Percentiles rank a stretch among this genome's conserved stretches.
Conservation (phyloP, 176 grass and related monocot genomes). For the Cenchrus purpureus region DNA sequence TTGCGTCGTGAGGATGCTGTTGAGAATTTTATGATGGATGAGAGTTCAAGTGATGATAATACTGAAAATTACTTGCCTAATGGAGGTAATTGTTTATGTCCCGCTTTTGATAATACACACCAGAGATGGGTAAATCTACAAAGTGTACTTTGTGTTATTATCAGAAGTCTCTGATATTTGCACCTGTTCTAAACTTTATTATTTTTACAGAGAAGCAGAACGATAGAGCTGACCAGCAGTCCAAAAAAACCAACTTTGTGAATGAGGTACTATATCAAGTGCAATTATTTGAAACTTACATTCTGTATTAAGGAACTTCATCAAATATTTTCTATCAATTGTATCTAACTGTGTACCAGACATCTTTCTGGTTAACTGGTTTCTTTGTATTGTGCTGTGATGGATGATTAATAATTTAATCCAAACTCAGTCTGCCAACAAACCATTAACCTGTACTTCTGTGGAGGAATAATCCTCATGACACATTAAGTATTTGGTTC, state of each 20-base stretch:
- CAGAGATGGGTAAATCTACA: background rate
- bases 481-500: conserved; percentile 9
- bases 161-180: conserved; percentile 29
- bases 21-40: conserved; percentile 85
- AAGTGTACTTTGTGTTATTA: background rate
- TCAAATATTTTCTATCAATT: conserved; percentile 25
- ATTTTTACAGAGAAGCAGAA: conserved; percentile 75
- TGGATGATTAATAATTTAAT: conserved; percentile 6
- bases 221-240: conserved; percentile 54
- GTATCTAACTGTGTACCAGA: conserved; percentile 4
- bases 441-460: conserved; percentile 25
- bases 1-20: conserved; percentile 65
- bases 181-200: conserved; percentile 11
- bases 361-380: conserved; percentile 32
- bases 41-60: conserved; percentile 93
- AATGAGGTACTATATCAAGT: conserved; percentile 62
- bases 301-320: conserved; percentile 2
- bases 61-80: conserved; percentile 61
- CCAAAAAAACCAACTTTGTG: conserved; percentile 59
- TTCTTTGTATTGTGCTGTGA: conserved; percentile 8
- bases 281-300: conserved; percentile 11
- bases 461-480: conserved; percentile 8
- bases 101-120: background rate
- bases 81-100: conserved; percentile 66
- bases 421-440: background rate